Percentiles rank a stretch among this genome's conserved stretches.
Evolutionary conservation across 306 rosid genomes (phyloP).

Genomic region (Rubus parviflorus): DNA sequence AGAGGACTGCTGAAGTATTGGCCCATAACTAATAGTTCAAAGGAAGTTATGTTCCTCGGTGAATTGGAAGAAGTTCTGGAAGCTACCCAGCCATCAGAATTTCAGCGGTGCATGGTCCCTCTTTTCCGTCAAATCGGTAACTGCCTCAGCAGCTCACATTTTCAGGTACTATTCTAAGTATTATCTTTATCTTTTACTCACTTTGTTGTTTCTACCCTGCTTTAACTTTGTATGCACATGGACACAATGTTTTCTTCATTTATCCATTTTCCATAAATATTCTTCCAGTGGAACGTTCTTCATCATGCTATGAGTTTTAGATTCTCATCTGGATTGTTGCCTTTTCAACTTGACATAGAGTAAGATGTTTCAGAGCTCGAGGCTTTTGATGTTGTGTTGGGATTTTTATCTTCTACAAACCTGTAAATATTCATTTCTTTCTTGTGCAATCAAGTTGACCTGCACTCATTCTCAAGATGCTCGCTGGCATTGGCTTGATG

Average conservation of each 20-base stretch:
- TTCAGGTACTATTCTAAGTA: slow-evolving; percentile 45
- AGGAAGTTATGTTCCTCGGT: slow-evolving; percentile 68
- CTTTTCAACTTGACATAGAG: neutral
- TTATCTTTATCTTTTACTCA: neutral
- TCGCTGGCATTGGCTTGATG: neutral
- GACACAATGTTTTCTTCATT: neutral
- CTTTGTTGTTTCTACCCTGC: neutral
- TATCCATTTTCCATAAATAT: neutral
- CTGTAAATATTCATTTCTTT: neutral
- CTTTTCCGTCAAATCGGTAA: slow-evolving; percentile 52
- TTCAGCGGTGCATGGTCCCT: slow-evolving; percentile 61
- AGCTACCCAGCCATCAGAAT: slow-evolving; percentile 57
- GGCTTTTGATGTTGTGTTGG: neutral
- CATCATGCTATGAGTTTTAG: neutral
- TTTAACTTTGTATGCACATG: neutral
- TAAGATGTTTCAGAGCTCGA: neutral
- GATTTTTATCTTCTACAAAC: neutral
- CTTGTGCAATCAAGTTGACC: neutral
- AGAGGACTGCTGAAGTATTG: slow-evolving; percentile 63
- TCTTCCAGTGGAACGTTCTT: neutral
- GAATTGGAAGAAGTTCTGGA: slow-evolving; percentile 67
- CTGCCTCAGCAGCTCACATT: slow-evolving; percentile 64
- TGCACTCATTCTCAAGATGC: neutral
- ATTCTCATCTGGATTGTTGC: neutral
- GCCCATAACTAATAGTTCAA: slow-evolving; percentile 59